Conservation (phyloP, 495 filamentous ascomycete genomes). For the Rostrohypoxylon terebratum region DNA sequence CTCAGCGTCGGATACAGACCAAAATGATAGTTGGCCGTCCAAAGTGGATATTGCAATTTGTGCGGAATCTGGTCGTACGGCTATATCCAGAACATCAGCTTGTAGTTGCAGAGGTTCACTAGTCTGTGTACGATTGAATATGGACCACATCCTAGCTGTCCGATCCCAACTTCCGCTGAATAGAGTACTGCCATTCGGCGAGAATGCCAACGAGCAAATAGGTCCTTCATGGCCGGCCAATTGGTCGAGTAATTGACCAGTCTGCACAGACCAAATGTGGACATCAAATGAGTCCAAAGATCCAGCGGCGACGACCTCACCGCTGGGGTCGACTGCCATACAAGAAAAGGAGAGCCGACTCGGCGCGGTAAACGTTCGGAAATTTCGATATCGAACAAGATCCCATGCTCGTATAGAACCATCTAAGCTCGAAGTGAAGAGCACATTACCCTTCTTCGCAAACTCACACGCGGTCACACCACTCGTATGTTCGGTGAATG, state of each 20-base stretch:
- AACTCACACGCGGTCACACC: constrained; percentile 97
- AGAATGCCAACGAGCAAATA: constrained; percentile 86
- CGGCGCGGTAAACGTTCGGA: constrained; percentile 94
- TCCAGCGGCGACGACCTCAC: constrained; percentile 94
- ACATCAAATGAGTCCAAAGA: constrained; percentile 97
- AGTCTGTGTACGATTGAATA: constrained; percentile 92
- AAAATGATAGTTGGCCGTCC: constrained; percentile 94
- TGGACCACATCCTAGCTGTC: constrained; percentile 93
- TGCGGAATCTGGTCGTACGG: constrained; percentile 88
- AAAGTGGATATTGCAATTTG: constrained; percentile 92
- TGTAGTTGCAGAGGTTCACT: constrained; percentile 92
- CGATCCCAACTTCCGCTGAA: constrained; percentile 95
- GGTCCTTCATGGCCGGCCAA: constrained; percentile 94
- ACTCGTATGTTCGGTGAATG: constrained; percentile 95
- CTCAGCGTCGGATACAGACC: constrained; percentile 87
- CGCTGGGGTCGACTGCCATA: constrained; percentile 94
- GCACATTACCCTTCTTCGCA: constrained; percentile 90
- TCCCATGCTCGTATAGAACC: constrained; percentile 97
- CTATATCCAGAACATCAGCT: constrained; percentile 87
- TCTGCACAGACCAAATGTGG: constrained; percentile 98
- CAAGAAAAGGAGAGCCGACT: constrained; percentile 91
- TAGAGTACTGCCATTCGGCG: constrained; percentile 82
- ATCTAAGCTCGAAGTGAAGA: constrained; percentile 94
- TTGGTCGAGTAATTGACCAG: constrained; percentile 91
- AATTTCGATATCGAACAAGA: constrained; percentile 94